Evolutionary conservation across 2,329 filamentous ascomycete species (phyloP).

Genomic region (Colletotrichum horii): DNA sequence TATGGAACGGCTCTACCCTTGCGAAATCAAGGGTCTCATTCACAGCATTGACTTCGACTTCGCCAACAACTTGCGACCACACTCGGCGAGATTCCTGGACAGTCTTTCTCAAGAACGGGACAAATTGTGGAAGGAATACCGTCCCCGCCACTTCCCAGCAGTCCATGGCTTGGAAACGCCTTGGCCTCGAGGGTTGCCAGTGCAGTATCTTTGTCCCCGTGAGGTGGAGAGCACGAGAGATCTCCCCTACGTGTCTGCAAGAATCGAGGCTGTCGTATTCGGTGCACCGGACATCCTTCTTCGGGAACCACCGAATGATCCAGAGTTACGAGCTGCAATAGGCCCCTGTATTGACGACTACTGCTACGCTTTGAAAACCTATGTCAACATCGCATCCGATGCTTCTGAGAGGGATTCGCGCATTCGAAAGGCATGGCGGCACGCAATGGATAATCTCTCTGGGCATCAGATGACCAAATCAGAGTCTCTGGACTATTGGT

Average conservation of each 20-base stretch:
- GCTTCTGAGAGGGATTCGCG: not conserved
- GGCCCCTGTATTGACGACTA: not conserved
- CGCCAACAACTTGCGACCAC: not conserved
- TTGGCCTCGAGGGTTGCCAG: not conserved
- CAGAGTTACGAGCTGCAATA: not conserved
- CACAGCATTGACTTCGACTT: not conserved
- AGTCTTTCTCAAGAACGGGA: not conserved
- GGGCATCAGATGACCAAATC: not conserved
- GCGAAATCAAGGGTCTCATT: not conserved
- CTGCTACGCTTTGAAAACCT: not conserved
- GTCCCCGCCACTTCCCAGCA: not conserved
- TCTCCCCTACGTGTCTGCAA: not conserved
- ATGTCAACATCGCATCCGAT: not conserved
- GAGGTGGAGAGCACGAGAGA: not conserved
- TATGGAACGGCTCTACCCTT: not conserved
- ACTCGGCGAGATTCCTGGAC: not conserved
- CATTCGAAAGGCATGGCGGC: not conserved
- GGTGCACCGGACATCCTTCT: not conserved
- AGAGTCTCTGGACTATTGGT: slow-evolving; percentile 3
- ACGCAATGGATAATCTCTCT: not conserved
- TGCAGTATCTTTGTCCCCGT: not conserved
- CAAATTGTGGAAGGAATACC: not conserved
- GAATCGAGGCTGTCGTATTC: not conserved
- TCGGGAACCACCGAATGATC: not conserved
- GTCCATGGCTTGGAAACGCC: not conserved